Conservation (phyloP, 345 rosid species). For the Chamaenerion angustifolium region DNA sequence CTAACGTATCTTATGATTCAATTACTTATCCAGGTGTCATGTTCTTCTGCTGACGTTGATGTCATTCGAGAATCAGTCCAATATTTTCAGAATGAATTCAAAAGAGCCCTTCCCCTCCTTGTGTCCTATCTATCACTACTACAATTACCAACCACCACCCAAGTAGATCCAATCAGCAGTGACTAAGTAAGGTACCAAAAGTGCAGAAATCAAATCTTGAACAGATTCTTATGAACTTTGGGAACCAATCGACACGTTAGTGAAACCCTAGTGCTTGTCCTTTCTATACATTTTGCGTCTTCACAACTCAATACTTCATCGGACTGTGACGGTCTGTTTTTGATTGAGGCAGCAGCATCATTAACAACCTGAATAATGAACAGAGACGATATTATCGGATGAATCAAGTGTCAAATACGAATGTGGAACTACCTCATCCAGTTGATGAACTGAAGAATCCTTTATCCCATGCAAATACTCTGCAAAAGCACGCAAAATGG, state of each 20-base stretch:
- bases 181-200: too few relatives aligned
- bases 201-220: slow-evolving; percentile 29
- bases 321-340: not conserved
- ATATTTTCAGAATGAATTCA: too few relatives aligned
- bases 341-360: slow-evolving; percentile 25
- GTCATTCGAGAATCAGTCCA: too few relatives aligned
- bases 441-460: slow-evolving; percentile 35
- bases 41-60: too few relatives aligned
- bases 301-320: slow-evolving; percentile 13
- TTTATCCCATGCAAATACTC: slow-evolving; percentile 77
- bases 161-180: too few relatives aligned
- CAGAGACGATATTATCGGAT: not conserved
- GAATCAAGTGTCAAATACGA: not conserved
- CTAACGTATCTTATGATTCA: too few relatives aligned
- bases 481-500: slow-evolving; percentile 16
- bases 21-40: too few relatives aligned
- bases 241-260: slow-evolving; percentile 58
- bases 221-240: slow-evolving; percentile 67
- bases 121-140: too few relatives aligned
- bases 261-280: slow-evolving; percentile 43
- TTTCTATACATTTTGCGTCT: slow-evolving; percentile 22
- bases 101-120: too few relatives aligned
- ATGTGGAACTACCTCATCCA: slow-evolving; percentile 24
- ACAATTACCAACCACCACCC: too few relatives aligned
- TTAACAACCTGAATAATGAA: slow-evolving; percentile 29